Conservation (phyloP, 2,329 filamentous ascomycete genomes). For the Fragosphaeria purpurea region DNA sequence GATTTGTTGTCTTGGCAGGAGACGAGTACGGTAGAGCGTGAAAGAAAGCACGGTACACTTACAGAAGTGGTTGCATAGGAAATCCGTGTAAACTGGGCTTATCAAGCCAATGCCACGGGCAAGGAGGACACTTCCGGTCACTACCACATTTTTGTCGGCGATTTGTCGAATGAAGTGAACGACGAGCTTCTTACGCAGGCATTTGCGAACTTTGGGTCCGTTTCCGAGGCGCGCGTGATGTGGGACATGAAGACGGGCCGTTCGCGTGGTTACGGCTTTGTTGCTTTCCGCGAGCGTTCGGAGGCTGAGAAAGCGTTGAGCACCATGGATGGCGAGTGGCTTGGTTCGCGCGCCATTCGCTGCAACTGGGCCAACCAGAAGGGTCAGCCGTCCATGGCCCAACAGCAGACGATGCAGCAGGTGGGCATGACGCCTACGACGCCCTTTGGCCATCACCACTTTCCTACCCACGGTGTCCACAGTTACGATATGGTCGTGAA, state of each 20-base stretch:
- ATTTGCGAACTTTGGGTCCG: constrained; percentile 89
- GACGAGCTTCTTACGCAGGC: constrained; percentile 89
- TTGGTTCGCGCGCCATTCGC: constrained; percentile 92
- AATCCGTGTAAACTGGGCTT: constrained; percentile 99
- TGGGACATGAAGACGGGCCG: constrained; percentile 99
- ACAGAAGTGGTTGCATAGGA: constrained; percentile 46
- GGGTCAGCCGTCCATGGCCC: constrained; percentile 96
- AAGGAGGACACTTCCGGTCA: constrained; percentile 98
- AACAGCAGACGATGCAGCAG: constrained; percentile 91
- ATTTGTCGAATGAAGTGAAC: constrained; percentile 97
- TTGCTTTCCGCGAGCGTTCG: constrained; percentile 85
- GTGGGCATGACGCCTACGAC: constrained; percentile 98
- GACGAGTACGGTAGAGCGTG: no score
- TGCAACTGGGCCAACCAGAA: constrained; percentile 99
- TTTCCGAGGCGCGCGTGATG: constrained; percentile 98
- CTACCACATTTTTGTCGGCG: constrained; percentile 98
- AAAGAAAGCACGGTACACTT: no score
- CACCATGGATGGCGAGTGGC: constrained; percentile 98
- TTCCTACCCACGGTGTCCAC: constrained; percentile 90
- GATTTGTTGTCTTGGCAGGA: no score
- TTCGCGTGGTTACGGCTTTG: constrained; percentile 94
- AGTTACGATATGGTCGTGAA: constrained; percentile 95
- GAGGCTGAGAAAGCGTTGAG: constrained; percentile 94
- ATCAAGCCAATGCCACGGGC: constrained; percentile 86
- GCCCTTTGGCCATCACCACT: constrained; percentile 93